Conservation (phyloP, 129 eudicot species). For the Flaveria linearis region DNA sequence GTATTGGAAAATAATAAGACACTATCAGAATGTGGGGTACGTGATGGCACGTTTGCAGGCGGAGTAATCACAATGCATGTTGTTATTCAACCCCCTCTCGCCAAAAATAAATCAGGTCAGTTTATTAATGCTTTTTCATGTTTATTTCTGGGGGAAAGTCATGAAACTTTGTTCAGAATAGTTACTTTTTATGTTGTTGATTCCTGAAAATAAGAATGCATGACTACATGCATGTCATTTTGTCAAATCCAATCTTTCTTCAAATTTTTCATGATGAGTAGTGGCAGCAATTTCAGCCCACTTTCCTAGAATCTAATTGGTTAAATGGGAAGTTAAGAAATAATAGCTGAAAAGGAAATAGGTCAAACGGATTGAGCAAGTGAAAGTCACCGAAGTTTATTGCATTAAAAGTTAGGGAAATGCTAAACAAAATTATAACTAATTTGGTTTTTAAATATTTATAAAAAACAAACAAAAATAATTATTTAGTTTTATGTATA, state of each 20-base stretch:
- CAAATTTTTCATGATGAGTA: conserved; percentile 9
- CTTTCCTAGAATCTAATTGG: background rate
- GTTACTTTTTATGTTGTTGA: background rate
- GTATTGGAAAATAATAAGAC: conserved; percentile 71
- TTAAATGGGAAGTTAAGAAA: background rate
- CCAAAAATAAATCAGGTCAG: conserved; percentile 65
- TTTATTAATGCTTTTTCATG: conserved; percentile 15
- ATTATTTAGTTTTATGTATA: background rate
- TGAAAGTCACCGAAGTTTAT: background rate
- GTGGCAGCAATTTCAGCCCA: background rate
- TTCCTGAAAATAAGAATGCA: background rate
- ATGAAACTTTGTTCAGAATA: background rate
- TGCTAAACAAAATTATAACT: background rate
- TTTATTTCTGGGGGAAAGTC: background rate
- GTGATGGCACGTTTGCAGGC: conserved; percentile 59
- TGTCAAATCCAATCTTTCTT: background rate
- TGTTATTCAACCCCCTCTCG: conserved; percentile 67
- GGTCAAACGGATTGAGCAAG: background rate
- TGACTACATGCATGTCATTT: background rate
- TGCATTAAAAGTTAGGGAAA: background rate
- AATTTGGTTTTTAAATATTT: background rate
- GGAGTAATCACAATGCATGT: conserved; percentile 85
- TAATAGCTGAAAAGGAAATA: background rate
- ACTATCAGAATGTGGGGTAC: conserved; percentile 60
- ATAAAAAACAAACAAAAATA: background rate